Base-by-base conservation (phyloP, 257 asterid species). In the Penstemon newberryi region DNA sequence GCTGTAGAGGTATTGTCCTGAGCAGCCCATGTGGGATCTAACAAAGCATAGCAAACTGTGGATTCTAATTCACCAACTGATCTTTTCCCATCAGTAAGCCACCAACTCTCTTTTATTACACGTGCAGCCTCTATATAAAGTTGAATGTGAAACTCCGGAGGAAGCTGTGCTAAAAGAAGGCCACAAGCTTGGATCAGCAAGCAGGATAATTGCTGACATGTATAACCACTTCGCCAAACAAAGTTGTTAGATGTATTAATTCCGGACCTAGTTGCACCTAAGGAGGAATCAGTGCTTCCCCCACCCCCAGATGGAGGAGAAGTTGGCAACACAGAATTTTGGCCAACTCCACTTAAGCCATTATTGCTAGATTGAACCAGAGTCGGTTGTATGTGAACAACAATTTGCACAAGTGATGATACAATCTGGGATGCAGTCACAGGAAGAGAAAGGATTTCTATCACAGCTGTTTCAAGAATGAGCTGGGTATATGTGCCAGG, bases 291-390 rank as follows among this genome's bases (percentile, higher is more conserved):
- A 8, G 91, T 85, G 79, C 99, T 93, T 57, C 99, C 99, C 56
- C 97, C 97, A 46, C 99, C 99, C 56, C 97, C 97, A 46, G 97
- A 94, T 70, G 99, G 97, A 78, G 99, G 97, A 78, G 99, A 94
- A 69, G 99, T 87, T 66, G 99, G 97, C 86, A 87, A 73, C 78
- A 85, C 80, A 60, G 95, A 85, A 74, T 93, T 72, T 79, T 89
- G 97, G 68, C 96, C 87, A 52, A 59, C 78, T 15, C 84, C 65
- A 45, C 73, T 68, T 55, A 85, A 70, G 10, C 95, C 96, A 63
- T 25, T 25, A 25, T 77, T 90, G 88, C 92, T 83, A 63, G 97
- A 93, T 71, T 93, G 99, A 68, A 90, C 91, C 57, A 90, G 92
- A 55, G 96, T 87, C 36, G 97, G 98, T 69, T 90, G 97, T 75